Base-by-base conservation (phyloP, 2,329 filamentous ascomycete genomes). In the Byssothecium circinans region DNA sequence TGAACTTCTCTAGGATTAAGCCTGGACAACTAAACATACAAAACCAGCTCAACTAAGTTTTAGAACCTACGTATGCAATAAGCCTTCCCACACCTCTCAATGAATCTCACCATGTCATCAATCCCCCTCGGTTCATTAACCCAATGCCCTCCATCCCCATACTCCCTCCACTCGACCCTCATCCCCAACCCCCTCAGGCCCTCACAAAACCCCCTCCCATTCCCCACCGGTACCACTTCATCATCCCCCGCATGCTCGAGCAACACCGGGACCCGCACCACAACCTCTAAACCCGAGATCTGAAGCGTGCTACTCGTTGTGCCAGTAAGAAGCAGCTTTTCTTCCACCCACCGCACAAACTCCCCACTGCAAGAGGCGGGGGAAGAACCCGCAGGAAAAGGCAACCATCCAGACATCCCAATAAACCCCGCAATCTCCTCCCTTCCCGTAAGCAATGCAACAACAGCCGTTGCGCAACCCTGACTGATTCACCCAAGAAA, bases 51-150 rank as follows among this genome's bases (percentile, higher is more conserved):
- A n/a, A n/a, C n/a, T n/a, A n/a, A n/a, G n/a, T n/a, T n/a, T n/a
- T n/a, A n/a, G n/a, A n/a, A n/a, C n/a, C n/a, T n/a, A n/a, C n/a
- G n/a, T n/a, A n/a, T n/a, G n/a, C n/a, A n/a, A n/a, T n/a, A n/a
- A n/a, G n/a, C n/a, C n/a, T n/a, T n/a, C n/a, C n/a, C n/a, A n/a
- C n/a, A n/a, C n/a, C n/a, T n/a, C 25, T 27, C 25, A 11, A 27
- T 27, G n/a, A 62, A 60, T 4, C 12, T 10, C 18, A 60, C 53
- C 40, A 79, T 71, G 50, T 78, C 74, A 54, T 80, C 73, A 52
- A 78, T 74, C 49, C 77, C 74, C 32, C 76, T 68, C 0, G 75
- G 76, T 14, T 78, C 64, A 47, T 72, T 75, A 51, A 78, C 77
- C 75, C 78, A 79, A 49, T 80, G 77, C 0, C 75, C 57, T 3